Evolutionary conservation across 441 rosid species (phyloP).

Genomic region (Gossypium schwendimanii): DNA sequence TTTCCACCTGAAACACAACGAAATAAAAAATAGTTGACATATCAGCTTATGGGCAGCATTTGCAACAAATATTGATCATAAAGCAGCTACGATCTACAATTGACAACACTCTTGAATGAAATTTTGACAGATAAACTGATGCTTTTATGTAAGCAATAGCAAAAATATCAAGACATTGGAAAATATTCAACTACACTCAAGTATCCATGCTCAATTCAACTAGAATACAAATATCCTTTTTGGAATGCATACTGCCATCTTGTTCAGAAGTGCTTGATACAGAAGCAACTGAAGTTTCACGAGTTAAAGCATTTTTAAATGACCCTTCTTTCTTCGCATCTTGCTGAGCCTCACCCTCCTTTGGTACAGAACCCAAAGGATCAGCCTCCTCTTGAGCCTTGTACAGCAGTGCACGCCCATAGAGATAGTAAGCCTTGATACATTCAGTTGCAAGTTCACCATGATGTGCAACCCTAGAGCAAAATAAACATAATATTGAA

Average conservation of each 20-base stretch:
- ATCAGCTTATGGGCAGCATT: neutral
- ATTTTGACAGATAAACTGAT: neutral
- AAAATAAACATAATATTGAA: neutral
- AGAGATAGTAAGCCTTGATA: slow-evolving; percentile 57
- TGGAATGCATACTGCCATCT: slow-evolving; percentile 31
- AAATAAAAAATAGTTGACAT: neutral
- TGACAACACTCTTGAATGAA: neutral
- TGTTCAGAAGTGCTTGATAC: slow-evolving; percentile 41
- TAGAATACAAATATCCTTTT: neutral
- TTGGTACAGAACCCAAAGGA: slow-evolving; percentile 71
- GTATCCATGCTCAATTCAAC: neutral
- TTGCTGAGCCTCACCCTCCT: slow-evolving; percentile 39
- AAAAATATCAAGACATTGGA: neutral
- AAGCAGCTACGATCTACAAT: neutral
- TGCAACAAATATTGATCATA: neutral
- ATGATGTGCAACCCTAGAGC: slow-evolving; percentile 54
- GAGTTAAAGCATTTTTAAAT: slow-evolving; percentile 30
- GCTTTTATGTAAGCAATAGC: neutral
- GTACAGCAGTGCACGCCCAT: slow-evolving; percentile 72
- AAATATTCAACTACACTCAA: neutral
- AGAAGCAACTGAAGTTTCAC: slow-evolving; percentile 43
- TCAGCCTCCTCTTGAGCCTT: slow-evolving; percentile 93
- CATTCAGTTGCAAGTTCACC: slow-evolving; percentile 79
- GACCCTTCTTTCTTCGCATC: slow-evolving; percentile 39
- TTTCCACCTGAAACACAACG: slow-evolving; percentile 22